Conservation (phyloP, 2,329 filamentous ascomycete species). For the Curvularia sp. region DNA sequence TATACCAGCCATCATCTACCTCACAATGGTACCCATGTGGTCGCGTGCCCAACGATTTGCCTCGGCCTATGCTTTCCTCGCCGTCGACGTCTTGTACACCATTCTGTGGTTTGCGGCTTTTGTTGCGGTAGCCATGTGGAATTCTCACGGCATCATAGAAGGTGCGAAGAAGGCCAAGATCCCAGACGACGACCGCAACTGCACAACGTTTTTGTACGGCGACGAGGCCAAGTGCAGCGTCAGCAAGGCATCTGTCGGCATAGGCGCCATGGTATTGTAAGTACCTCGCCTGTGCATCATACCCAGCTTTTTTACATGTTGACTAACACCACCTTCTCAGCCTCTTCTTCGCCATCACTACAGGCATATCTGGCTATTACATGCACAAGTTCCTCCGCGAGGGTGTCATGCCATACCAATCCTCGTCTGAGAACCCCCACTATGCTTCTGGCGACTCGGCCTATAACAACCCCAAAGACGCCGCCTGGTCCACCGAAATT, state of each 20-base stretch:
- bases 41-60: constrained; percentile 64
- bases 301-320: neutral
- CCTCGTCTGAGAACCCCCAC: constrained; percentile 55
- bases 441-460: constrained; percentile 46
- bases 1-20: constrained; percentile 65
- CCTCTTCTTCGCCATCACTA: constrained; percentile 62
- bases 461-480: constrained; percentile 44
- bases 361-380: constrained; percentile 62
- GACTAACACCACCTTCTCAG: constrained; percentile 41
- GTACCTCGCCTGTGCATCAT: constrained; percentile 24
- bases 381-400: constrained; percentile 64
- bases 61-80: constrained; percentile 66
- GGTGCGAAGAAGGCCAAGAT: constrained; percentile 55
- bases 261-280: constrained; percentile 66
- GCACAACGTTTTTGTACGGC: constrained; percentile 64
- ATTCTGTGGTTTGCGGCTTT: constrained; percentile 68
- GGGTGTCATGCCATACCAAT: constrained; percentile 60
- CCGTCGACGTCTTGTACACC: constrained; percentile 60
- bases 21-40: constrained; percentile 68
- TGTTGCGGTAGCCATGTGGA: constrained; percentile 64
- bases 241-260: constrained; percentile 62
- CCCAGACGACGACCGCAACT: constrained; percentile 55
- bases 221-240: constrained; percentile 63
- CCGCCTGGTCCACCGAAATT: constrained; percentile 55
- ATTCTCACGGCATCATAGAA: constrained; percentile 61